These are phyloP conservation scores for Yarrowia osloensis DNA, from an alignment of 805 yeast genomes.

Conservation along the genomic window DNA sequence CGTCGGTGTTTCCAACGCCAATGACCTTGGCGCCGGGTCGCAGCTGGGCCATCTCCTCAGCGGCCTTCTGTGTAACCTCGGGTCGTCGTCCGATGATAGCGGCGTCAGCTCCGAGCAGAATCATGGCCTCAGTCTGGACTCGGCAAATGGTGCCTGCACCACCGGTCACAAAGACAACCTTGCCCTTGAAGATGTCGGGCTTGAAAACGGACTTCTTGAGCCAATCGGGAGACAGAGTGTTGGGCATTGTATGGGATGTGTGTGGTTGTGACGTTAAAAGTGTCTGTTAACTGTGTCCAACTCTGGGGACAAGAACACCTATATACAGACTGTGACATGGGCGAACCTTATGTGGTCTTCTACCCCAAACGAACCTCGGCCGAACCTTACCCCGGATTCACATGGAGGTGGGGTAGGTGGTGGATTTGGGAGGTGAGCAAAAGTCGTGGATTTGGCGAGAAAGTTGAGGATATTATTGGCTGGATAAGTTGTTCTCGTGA, in stretches of 20 bases:
- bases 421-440: no score
- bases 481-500: neutral
- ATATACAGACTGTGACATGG: neutral
- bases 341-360: neutral
- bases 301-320: neutral
- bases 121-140: constrained; percentile 83
- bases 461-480: no score
- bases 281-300: neutral
- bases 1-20: constrained; percentile 75
- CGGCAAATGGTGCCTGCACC: constrained; percentile 97
- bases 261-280: neutral
- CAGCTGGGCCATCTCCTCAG: constrained; percentile 60
- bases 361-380: constrained; percentile 23
- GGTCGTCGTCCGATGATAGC: constrained; percentile 79
- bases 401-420: constrained; percentile 17
- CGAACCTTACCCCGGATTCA: constrained; percentile 27
- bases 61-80: constrained; percentile 66
- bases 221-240: constrained; percentile 37
- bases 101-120: constrained; percentile 81
- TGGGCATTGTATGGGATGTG: constrained; percentile 37
- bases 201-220: constrained; percentile 44
- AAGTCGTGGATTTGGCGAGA: no score
- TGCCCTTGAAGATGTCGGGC: constrained; percentile 72
- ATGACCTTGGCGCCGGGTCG: constrained; percentile 66
- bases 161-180: constrained; percentile 89